Base-by-base conservation (phyloP, 257 asterid genomes). In the Solanum dulcamara region DNA sequence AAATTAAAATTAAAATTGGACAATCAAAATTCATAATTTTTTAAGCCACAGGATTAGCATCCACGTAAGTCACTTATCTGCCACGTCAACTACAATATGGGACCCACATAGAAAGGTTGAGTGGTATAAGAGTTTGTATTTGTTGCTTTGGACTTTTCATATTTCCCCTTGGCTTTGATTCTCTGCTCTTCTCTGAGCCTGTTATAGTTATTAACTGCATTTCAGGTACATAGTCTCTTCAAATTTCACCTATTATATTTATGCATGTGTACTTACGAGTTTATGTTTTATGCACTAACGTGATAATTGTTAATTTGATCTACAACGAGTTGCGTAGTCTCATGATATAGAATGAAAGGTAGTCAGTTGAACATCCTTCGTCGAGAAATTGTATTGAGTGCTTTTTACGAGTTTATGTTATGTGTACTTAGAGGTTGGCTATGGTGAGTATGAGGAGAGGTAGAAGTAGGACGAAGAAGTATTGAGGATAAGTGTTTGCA, bases 31-130 rank as follows among this genome's bases (percentile, higher is more conserved):
- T 48, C 64, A 10, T 11, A 28, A 48, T 28, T 17, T 15, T 30
- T 13, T 48, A 46, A 48, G 46, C 83, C 66, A 79, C 44, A 79
- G 38, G 83, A 48, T 48, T 17, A 30, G 35, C 50, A 64, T 79
- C 87, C 88, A 42, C 87, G 84, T 92, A 93, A 91, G 88, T 88
- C 84, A 89, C 97, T 95, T 95, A 95, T 95, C 98, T 91, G 93
- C 97, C 93, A 95, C 93, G 96, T 86, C 77, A 64, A 71, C 8
- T 14, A 11, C 10, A 2, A n/a, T 0, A 88, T 88, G 92, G 97
- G 94, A 38, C 90, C 97, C 90, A 88, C 87, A 30, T 0, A 6
- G 46, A 85, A 35, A 77, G 48, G 48, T 86, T 89, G 92, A 91
- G 74, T 92, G 95, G 93, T 75, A 92, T 94, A 94, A 90, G 92